Conservation (phyloP, 2,329 filamentous ascomycete genomes). For the Botrytis sinoallii region DNA sequence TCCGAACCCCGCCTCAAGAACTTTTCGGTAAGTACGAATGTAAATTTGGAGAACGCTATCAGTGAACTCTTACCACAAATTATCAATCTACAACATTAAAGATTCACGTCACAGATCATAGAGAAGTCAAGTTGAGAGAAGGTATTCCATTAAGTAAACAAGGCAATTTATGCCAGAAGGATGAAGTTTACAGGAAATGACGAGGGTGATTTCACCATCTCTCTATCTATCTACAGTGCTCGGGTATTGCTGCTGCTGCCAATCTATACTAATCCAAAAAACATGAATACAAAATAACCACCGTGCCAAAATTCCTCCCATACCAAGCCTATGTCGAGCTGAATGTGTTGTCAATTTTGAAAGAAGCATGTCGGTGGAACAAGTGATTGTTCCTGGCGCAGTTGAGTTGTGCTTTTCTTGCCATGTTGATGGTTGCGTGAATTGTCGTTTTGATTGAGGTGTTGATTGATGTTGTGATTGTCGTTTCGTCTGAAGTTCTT, state of each 20-base stretch:
- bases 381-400: background rate
- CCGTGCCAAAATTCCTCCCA: background rate
- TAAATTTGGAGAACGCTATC: no score
- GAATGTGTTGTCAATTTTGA: background rate
- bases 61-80: background rate
- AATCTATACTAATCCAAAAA: background rate
- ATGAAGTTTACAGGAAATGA: background rate
- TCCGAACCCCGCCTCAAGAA: background rate
- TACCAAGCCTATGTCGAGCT: background rate
- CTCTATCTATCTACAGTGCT: constrained; percentile 1
- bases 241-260: constrained; percentile 10
- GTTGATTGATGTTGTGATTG: background rate
- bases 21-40: background rate
- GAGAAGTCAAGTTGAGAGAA: background rate
- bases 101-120: background rate
- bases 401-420: background rate
- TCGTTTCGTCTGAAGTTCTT: background rate
- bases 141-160: constrained; percentile 1
- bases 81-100: background rate
- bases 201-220: background rate
- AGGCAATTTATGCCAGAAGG: background rate
- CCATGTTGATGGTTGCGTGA: background rate
- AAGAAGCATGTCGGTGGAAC: background rate
- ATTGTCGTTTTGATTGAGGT: background rate
- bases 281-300: background rate